Percentiles rank a stretch among this genome's conserved stretches.
These are phyloP conservation scores for Globisporangium orthogonon DNA, from an alignment of 352 stramenopile genomes.

Conservation along the genomic window DNA sequence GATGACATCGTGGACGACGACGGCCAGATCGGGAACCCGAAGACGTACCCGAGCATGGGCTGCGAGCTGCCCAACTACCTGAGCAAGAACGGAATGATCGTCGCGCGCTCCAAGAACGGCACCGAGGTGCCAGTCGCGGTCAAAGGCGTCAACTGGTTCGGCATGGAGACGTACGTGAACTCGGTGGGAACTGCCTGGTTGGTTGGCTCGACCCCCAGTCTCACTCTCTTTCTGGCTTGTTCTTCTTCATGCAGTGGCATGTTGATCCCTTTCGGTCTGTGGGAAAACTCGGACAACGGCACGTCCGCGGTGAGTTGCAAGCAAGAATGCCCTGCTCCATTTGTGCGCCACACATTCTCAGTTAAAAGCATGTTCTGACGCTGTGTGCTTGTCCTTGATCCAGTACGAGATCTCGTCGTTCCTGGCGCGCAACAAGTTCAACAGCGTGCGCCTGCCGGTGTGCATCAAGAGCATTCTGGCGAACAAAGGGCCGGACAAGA, in stretches of 20 bases:
- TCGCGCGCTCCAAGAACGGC: constrained; percentile 26
- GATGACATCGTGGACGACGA: constrained; percentile 37
- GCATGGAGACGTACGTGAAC: constrained; percentile 49
- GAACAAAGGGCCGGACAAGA: constrained; percentile 25
- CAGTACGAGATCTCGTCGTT: constrained; percentile 61
- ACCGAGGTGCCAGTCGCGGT: constrained; percentile 45
- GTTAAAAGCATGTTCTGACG: neutral
- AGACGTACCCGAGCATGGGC: constrained; percentile 41
- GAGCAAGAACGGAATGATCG: constrained; percentile 21
- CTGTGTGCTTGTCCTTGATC: neutral
- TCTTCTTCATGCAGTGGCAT: too few relatives aligned
- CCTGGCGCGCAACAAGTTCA: constrained; percentile 67
- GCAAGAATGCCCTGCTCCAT: too few relatives aligned
- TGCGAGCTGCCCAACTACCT: constrained; percentile 55
- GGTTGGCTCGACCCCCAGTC: too few relatives aligned
- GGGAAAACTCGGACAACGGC: constrained; percentile 64
- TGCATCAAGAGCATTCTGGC: constrained; percentile 48
- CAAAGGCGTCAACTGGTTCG: constrained; percentile 75
- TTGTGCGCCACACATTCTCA: neutral
- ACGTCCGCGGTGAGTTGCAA: constrained; percentile 30
- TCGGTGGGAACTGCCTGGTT: too few relatives aligned
- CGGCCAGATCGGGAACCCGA: constrained; percentile 46
- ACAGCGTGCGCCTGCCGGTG: constrained; percentile 49
- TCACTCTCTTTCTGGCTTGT: too few relatives aligned
- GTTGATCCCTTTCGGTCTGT: constrained; percentile 57